phyloP scores from a whole-genome alignment of 1,284 basidiomycete species.

The Ceratobasidium sp. region DNA sequence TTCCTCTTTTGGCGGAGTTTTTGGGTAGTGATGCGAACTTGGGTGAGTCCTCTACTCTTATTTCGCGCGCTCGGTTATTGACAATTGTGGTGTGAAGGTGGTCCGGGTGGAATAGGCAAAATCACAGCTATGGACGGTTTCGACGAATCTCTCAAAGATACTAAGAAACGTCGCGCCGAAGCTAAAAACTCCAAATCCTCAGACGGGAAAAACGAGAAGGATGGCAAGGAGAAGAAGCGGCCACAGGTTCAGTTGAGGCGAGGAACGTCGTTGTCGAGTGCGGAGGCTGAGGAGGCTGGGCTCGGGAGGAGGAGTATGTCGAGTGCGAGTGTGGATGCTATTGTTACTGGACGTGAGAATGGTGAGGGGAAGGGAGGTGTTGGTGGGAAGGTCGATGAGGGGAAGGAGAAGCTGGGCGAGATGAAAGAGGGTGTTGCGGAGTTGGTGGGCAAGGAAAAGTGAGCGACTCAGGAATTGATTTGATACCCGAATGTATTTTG shows the following conservation, averaged over 20 bases:
- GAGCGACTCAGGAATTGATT: neutral
- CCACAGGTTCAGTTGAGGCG: constrained; percentile 7
- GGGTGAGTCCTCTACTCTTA: neutral
- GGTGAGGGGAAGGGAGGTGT: neutral
- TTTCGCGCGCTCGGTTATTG: neutral
- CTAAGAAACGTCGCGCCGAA: constrained; percentile 53
- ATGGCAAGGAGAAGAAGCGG: neutral
- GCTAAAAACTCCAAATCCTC: constrained; percentile 46
- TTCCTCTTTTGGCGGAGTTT: constrained; percentile 57
- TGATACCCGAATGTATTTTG: neutral
- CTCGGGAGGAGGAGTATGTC: constrained; percentile 4
- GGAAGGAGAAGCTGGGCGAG: neutral
- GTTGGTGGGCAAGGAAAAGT: neutral
- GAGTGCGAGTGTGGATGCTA: constrained; percentile 11
- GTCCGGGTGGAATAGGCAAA: constrained; percentile 53
- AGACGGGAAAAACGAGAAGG: neutral
- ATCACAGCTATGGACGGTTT: constrained; percentile 53
- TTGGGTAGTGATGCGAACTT: constrained; percentile 50
- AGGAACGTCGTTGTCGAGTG: constrained; percentile 23
- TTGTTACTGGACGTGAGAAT: neutral
- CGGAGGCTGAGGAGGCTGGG: neutral
- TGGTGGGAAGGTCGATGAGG: neutral
- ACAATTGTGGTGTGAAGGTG: constrained; percentile 39
- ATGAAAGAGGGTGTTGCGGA: neutral
- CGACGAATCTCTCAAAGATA: constrained; percentile 49